Base-by-base conservation (phyloP, 2,329 filamentous ascomycete species). In the Allantophomopsis lycopodina region DNA sequence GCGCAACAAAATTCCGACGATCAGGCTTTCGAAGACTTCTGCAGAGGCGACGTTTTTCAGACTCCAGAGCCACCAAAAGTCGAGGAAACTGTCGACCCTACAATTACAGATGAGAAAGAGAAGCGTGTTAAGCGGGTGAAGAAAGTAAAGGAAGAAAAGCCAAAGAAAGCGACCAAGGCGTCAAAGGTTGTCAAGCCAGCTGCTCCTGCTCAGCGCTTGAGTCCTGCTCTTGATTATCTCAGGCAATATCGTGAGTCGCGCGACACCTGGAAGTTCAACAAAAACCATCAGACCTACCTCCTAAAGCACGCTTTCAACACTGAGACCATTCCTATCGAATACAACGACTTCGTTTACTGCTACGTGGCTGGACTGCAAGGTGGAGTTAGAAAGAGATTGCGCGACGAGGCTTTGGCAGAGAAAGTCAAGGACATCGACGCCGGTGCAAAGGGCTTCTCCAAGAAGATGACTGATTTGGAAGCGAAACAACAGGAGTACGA, bases 181-280 rank as follows among this genome's bases (percentile, higher is more conserved):
- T 18, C 42, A 40, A 48, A 49, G 10, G 6, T 34, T 8, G 41
- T 46, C 15, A 53, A 51, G 39, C 38, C 33, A 8, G 18, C 30
- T 8, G 32, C 38, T 4, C 21, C 37, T 18, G 53, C 59, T 38
- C 32, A 34, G 15, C 32, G 48, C 46, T 60, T 78, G 40, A 68
- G 73, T 36, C 71, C 79, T 12, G 79, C 86, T 42, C 67, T 93
- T 13, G 68, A 74, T 39, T 95, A 95, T 56, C 71, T 95, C 35
- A 69, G 69, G 36, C 76, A 79, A 55, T 94, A 87, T 69, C 69
- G 83, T 60, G 71, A 70, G 40, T 71, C 77, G 44, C 77, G 77
- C 42, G 65, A 70, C 8, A 68, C 67, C 49, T 96, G 89, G 89
- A 95, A 94, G 60, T 96, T 95, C 66, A 94, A 93, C 65, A 95